A percentile compares a stretch with the other conserved stretches of the same genome.
phyloP scores from a whole-genome alignment of 768 basidiomycete genomes.

The Amanita pseudoporphyria region DNA sequence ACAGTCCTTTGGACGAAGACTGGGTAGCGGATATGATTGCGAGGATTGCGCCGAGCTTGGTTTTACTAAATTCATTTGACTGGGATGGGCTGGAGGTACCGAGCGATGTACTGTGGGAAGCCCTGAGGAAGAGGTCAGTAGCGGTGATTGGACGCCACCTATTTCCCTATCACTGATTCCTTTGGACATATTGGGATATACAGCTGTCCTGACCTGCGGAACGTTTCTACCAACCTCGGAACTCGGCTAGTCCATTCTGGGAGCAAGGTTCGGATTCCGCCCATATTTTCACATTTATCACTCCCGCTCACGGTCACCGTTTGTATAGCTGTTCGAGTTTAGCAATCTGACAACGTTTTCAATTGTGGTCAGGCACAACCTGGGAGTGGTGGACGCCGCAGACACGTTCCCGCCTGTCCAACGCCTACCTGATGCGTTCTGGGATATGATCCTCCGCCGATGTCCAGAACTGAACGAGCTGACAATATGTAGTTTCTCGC shows the following conservation, averaged over 20 bases:
- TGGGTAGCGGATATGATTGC: slow-evolving; percentile 31
- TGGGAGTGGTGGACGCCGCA: slow-evolving; percentile 16
- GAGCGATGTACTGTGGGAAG: slow-evolving; percentile 29
- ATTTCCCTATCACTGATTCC: background rate
- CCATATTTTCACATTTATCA: background rate
- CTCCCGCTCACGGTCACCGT: background rate
- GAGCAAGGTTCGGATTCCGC: slow-evolving; percentile 17
- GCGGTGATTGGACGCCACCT: too few species aligned
- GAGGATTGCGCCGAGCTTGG: slow-evolving; percentile 22
- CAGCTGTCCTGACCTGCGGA: slow-evolving; percentile 34
- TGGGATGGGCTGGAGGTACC: slow-evolving; percentile 46
- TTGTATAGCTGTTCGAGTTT: slow-evolving; percentile 30
- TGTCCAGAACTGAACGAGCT: slow-evolving; percentile 41
- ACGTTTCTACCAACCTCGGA: slow-evolving; percentile 37
- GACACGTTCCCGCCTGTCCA: slow-evolving; percentile 26
- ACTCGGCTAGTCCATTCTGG: slow-evolving; percentile 21
- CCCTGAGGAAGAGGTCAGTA: slow-evolving; percentile 27
- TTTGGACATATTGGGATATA: background rate
- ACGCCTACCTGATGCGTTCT: slow-evolving; percentile 29
- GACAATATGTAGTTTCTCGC: slow-evolving; percentile 39
- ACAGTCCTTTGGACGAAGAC: slow-evolving; percentile 28
- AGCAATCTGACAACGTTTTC: slow-evolving; percentile 34
- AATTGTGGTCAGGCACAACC: slow-evolving; percentile 35
- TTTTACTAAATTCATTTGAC: slow-evolving; percentile 33
- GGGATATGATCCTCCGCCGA: slow-evolving; percentile 37